Evolutionary conservation across 2,329 filamentous ascomycete species (phyloP).

Genomic region (Ophiocordyceps unilateralis): DNA sequence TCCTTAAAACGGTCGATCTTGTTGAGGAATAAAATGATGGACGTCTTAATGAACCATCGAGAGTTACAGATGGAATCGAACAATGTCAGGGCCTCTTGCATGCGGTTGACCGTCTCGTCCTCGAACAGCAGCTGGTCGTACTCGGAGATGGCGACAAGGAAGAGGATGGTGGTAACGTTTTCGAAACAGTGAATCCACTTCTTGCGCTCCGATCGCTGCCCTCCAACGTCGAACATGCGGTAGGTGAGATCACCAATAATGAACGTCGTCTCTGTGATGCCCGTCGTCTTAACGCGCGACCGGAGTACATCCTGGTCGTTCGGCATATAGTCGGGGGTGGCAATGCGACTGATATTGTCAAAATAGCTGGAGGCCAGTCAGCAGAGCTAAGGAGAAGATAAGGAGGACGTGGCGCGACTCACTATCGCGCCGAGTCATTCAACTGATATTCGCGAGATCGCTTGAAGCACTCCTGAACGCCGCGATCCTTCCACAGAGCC

Average conservation of each 20-base stretch:
- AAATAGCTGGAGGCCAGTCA: conserved; percentile 57
- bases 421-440: conserved; percentile 95
- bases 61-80: conserved; percentile 83
- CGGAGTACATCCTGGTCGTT: conserved; percentile 90
- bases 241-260: conserved; percentile 90
- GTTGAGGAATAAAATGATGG: conserved; percentile 78
- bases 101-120: conserved; percentile 90
- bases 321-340: conserved; percentile 80
- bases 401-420: conserved; percentile 10
- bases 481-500: conserved; percentile 80
- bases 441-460: conserved; percentile 89
- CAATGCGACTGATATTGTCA: conserved; percentile 83
- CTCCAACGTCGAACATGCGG: conserved; percentile 95
- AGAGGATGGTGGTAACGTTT: conserved; percentile 92
- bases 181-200: conserved; percentile 99
- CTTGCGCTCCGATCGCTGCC: conserved; percentile 89
- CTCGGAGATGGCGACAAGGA: conserved; percentile 91
- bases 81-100: conserved; percentile 75
- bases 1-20: conserved; percentile 84
- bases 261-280: conserved; percentile 93
- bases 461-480: conserved; percentile 91
- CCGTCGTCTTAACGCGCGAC: conserved; percentile 93
- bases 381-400: conserved; percentile 3
- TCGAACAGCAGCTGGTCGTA: conserved; percentile 94
- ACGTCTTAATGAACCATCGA: conserved; percentile 79